Base-by-base conservation (phyloP, 2,329 filamentous ascomycete genomes). In the Myriangium duriaei region DNA sequence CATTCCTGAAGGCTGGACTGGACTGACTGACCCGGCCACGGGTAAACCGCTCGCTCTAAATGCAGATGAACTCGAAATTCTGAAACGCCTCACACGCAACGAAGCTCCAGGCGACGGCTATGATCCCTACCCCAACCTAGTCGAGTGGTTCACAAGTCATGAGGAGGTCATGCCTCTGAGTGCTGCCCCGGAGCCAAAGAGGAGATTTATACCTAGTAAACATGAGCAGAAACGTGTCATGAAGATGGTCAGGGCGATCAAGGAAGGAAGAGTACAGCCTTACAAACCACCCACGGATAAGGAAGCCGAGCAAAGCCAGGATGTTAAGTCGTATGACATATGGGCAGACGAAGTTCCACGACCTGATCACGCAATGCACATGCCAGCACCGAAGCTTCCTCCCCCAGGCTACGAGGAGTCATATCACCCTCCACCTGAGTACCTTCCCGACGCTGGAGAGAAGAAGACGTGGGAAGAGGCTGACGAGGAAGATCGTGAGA, bases 141-240 rank as follows among this genome's bases (percentile, higher is more conserved):
- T 98, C 5, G 86, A 94, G 51, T 98, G 86, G 67, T 98, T 96
- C 59, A 91, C 85, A 9, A 80, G 83, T 46, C 79, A 86, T 51
- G 52, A 57, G 36, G 91, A 98, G 62, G 78, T 81, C 45, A 96
- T 98, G 87, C 91, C 91, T 11, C 61, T 98, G 41, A 95, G 85
- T 55, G 80, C 87, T 32, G 91, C 91, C 1, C 91, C 91, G 5
- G 91, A 98, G 57, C 91, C 91, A 1, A 98, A 98, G 65, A 74
- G 91, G 46, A 79, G 91, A 50, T 98, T 96, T 58, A 66, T 98
- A 7, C 91, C 92, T 5, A 96, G 88, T 32, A 96, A 95, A 62
- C 85, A 98, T 59, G 91, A 98, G 61, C 81, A 84, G 19, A 95
- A 95, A 67, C 76, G 87, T 41, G 76, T 98, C 36, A 94, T 95